Evolutionary conservation across 345 rosid genomes (phyloP).

Genomic region (Arabidopsis thaliana): DNA sequence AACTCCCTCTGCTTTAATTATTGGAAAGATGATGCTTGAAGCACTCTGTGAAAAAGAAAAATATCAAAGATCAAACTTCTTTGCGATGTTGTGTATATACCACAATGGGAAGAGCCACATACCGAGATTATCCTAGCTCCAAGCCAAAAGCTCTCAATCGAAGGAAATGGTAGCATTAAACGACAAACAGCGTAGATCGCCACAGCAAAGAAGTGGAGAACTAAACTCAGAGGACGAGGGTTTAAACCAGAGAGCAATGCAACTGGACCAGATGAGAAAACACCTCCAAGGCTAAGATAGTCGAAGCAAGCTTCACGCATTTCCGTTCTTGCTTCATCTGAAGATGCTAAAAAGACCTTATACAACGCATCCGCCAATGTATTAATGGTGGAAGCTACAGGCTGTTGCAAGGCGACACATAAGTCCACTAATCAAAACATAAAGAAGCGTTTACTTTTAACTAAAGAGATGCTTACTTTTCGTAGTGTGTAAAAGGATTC

Average conservation of each 20-base stretch:
- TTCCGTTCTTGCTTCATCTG: conserved; percentile 43
- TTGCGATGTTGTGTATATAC: background rate
- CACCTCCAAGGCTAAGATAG: conserved; percentile 50
- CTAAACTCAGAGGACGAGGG: conserved; percentile 45
- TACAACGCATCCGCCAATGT: conserved; percentile 48
- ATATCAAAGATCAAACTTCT: background rate
- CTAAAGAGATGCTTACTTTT: conserved; percentile 38
- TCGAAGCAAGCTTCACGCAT: conserved; percentile 50
- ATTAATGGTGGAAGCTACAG: conserved; percentile 52
- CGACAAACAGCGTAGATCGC: conserved; percentile 45
- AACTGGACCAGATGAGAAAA: conserved; percentile 46
- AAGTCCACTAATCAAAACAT: background rate
- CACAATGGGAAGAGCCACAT: background rate
- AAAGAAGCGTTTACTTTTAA: background rate
- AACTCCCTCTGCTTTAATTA: conserved; percentile 56
- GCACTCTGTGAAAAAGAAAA: conserved; percentile 45
- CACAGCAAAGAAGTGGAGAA: conserved; percentile 49
- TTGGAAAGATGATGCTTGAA: conserved; percentile 55
- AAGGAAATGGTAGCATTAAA: conserved; percentile 47
- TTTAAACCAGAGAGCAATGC: conserved; percentile 51
- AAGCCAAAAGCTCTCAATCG: conserved; percentile 43
- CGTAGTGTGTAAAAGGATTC: conserved; percentile 66
- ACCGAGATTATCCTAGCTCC: conserved; percentile 47
- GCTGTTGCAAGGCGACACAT: conserved; percentile 31
- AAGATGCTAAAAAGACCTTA: conserved; percentile 44